Conservation (phyloP, 345 rosid species). For the Geranium brycei region DNA sequence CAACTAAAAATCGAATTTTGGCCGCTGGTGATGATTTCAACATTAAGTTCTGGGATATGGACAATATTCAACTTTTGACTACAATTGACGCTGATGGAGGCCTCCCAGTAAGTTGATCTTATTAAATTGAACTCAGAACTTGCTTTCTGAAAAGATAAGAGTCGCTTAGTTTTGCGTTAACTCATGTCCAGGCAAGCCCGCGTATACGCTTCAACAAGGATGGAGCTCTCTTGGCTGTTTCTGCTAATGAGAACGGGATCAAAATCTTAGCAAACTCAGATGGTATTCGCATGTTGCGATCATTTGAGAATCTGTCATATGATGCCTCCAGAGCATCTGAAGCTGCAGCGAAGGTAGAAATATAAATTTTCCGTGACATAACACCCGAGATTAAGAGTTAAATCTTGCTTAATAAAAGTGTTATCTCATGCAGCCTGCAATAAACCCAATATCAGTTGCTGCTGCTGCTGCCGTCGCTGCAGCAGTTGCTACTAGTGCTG, state of each 20-base stretch:
- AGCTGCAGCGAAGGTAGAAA: conserved; percentile 5
- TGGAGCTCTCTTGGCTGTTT: conserved; percentile 31
- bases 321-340: conserved; percentile 19
- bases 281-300: conserved; percentile 21
- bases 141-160: neutral
- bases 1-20: conserved; percentile 20
- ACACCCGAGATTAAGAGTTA: neutral
- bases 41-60: conserved; percentile 39
- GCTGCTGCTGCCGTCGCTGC: conserved; percentile 19
- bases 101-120: conserved; percentile 22
- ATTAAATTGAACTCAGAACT: conserved; percentile 4
- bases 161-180: neutral
- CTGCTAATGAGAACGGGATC: conserved; percentile 24
- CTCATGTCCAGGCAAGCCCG: conserved; percentile 27
- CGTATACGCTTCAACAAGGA: conserved; percentile 32
- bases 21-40: conserved; percentile 34
- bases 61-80: conserved; percentile 16
- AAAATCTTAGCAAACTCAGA: conserved; percentile 29
- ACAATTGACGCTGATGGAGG: conserved; percentile 26
- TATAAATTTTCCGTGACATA: neutral
- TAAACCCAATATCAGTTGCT: conserved; percentile 41
- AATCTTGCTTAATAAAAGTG: neutral
- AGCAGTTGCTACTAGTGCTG: conserved; percentile 50
- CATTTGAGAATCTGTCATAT: conserved; percentile 16
- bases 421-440: conserved; percentile 45